Conservation (phyloP, 2,329 filamentous ascomycete species). For the Fusarium newnesense region DNA sequence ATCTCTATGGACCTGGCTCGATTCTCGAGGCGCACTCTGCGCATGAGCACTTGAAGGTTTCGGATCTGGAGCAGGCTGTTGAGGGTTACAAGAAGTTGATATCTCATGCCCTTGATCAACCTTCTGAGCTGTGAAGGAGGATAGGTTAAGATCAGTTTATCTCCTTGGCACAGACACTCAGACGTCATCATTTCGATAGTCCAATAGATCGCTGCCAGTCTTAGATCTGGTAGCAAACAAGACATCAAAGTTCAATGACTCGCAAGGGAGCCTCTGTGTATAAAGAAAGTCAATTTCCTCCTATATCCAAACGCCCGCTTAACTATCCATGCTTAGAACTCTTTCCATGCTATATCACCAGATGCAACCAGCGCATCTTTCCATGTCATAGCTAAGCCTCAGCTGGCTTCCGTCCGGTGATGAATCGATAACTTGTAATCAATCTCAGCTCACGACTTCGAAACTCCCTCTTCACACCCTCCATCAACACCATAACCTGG, state of each 20-base stretch:
- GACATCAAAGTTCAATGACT: not conserved
- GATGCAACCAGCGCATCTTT: not conserved
- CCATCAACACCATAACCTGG: constrained; percentile 54
- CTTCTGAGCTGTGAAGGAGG: not conserved
- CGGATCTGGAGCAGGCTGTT: not conserved
- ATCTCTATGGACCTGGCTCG: constrained; percentile 3
- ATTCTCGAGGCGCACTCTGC: constrained; percentile 11
- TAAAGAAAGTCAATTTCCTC: not conserved
- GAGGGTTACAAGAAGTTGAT: not conserved
- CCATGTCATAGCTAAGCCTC: not conserved
- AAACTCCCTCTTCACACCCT: constrained; percentile 62
- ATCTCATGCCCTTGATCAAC: not conserved
- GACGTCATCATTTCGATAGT: rapidly evolving
- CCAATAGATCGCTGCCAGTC: no score
- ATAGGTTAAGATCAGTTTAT: no score
- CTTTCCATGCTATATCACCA: not conserved
- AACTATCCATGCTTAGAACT: not conserved
- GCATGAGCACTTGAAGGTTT: constrained; percentile 10
- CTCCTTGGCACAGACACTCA: no score
- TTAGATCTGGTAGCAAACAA: not conserved
- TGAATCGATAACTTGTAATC: constrained; percentile 39
- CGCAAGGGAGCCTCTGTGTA: not conserved
- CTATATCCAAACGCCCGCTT: not conserved
- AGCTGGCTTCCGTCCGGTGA: constrained; percentile 24
- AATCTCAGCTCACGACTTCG: constrained; percentile 30